Evolutionary conservation across 2,329 filamentous ascomycete species (phyloP).

Genomic region (Ascochyta fabae): DNA sequence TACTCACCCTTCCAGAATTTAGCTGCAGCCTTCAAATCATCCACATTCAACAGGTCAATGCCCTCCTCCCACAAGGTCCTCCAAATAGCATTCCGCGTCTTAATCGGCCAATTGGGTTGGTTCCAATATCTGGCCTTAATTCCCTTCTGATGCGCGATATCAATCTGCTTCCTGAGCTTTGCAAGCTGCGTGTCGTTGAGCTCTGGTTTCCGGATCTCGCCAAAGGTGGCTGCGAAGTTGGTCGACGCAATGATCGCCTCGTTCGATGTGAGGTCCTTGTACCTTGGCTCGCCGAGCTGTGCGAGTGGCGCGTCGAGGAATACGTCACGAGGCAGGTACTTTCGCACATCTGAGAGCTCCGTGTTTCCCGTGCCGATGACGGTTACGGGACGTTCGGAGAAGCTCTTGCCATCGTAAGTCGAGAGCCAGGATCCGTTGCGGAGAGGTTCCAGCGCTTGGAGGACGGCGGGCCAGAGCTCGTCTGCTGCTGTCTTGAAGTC

Average conservation of each 20-base stretch:
- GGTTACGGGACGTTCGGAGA: conserved; percentile 62
- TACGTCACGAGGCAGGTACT: conserved; percentile 50
- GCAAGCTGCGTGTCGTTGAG: conserved; percentile 58
- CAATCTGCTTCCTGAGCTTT: conserved; percentile 60
- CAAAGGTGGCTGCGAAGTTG: conserved; percentile 54
- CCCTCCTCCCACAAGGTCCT: conserved; percentile 62
- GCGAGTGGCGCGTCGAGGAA: conserved; percentile 67
- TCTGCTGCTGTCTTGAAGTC: conserved; percentile 67
- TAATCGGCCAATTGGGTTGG: conserved; percentile 62
- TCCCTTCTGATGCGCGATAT: conserved; percentile 60
- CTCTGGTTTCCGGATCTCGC: conserved; percentile 44
- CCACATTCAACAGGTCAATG: conserved; percentile 68
- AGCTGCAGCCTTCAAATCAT: conserved; percentile 62
- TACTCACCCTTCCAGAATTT: conserved; percentile 47
- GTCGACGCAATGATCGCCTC: conserved; percentile 63
- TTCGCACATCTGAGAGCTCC: conserved; percentile 52
- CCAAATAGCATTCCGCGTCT: conserved; percentile 61
- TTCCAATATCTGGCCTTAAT: conserved; percentile 70
- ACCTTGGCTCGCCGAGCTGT: conserved; percentile 49
- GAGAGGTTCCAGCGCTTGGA: conserved; percentile 64
- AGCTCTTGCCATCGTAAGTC: conserved; percentile 55
- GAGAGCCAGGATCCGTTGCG: conserved; percentile 61
- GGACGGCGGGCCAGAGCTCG: conserved; percentile 63
- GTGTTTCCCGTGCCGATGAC: conserved; percentile 66
- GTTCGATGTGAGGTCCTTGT: conserved; percentile 54